Evolutionary conservation across 169 alveolate genomes (phyloP).

Genomic region (Plasmodium billcollinsi): DNA sequence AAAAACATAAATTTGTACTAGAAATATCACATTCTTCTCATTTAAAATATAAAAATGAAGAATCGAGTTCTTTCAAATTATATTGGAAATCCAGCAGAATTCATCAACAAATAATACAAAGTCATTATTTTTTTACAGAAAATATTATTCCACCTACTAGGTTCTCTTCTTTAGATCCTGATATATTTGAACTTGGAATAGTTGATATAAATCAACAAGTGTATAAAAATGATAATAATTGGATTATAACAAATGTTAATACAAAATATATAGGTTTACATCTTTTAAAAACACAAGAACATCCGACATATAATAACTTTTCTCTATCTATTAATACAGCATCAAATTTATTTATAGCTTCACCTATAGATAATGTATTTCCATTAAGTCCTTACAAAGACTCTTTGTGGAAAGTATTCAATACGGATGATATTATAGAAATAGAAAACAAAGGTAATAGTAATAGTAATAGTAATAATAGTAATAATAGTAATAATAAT

Average conservation of each 20-base stretch:
- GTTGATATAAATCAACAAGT: conserved; percentile 78
- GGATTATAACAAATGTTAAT: conserved; percentile 80
- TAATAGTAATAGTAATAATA: too few relatives aligned
- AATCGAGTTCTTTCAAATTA: conserved; percentile 76
- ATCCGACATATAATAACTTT: conserved; percentile 70
- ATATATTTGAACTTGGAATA: conserved; percentile 74
- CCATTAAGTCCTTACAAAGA: conserved; percentile 78
- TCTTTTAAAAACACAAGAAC: conserved; percentile 76
- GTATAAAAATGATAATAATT: conserved; percentile 67
- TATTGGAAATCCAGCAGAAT: conserved; percentile 82
- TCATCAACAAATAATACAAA: conserved; percentile 78
- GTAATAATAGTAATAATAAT: too few relatives aligned
- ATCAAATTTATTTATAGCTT: conserved; percentile 81
- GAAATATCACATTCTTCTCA: conserved; percentile 91
- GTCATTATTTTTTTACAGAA: conserved; percentile 79
- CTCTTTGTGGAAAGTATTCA: conserved; percentile 73
- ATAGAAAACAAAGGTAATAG: not conserved
- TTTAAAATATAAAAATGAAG: conserved; percentile 83
- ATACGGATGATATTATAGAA: conserved; percentile 60
- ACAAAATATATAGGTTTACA: conserved; percentile 78
- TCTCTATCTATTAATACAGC: conserved; percentile 78
- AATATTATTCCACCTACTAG: conserved; percentile 63
- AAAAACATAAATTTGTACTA: conserved; percentile 85
- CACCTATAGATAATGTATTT: conserved; percentile 56
- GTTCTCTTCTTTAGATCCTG: conserved; percentile 80